Percentiles rank a stretch among this genome's conserved stretches.
Conservation (phyloP, 1,139 yeast genomes). For the Yamadazyma songkhlaensis region DNA sequence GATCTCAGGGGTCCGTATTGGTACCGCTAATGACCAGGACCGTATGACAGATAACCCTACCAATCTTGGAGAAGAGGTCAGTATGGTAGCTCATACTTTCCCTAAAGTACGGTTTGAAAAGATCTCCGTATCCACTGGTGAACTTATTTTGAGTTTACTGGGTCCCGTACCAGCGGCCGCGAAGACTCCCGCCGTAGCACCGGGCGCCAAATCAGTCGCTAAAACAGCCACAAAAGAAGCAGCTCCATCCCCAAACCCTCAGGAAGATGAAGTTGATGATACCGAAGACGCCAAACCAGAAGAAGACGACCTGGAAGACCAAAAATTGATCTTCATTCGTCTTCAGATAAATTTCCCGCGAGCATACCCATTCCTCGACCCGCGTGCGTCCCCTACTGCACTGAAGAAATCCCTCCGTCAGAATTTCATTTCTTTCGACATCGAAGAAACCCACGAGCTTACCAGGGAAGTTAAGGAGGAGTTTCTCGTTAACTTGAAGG, state of each 20-base stretch:
- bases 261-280: constrained; percentile 1
- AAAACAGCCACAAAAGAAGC: neutral
- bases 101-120: constrained; percentile 85
- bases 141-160: constrained; percentile 65
- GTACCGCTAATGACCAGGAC: constrained; percentile 47
- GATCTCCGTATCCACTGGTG: constrained; percentile 85
- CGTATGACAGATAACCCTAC: constrained; percentile 50
- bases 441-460: constrained; percentile 79
- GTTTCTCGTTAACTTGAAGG: constrained; percentile 49
- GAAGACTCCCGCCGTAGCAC: constrained; percentile 2
- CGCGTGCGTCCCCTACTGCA: constrained; percentile 31
- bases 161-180: constrained; percentile 65
- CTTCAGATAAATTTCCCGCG: constrained; percentile 66
- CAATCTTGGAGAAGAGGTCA: constrained; percentile 87
- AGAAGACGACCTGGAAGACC: constrained; percentile 27
- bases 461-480: constrained; percentile 44
- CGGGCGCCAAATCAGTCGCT: neutral
- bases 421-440: constrained; percentile 43
- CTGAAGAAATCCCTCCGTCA: constrained; percentile 23
- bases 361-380: constrained; percentile 60
- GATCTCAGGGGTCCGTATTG: constrained; percentile 90
- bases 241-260: neutral
- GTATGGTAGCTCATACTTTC: constrained; percentile 84
- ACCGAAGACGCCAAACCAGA: neutral
- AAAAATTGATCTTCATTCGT: constrained; percentile 66